Base-by-base conservation (phyloP, 495 filamentous ascomycete species). In the Aspergillus homomorphus region DNA sequence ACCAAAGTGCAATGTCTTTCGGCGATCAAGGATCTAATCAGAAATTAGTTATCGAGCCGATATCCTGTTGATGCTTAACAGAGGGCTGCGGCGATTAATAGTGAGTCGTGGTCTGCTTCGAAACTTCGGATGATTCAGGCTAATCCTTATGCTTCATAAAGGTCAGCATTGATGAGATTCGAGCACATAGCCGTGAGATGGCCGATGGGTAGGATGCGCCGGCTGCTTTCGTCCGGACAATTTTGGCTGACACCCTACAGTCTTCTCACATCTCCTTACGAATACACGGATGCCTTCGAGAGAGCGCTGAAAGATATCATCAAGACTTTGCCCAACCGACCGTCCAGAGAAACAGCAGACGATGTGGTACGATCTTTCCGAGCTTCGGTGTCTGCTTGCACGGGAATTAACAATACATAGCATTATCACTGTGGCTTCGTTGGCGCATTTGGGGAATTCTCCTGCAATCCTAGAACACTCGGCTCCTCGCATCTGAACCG, bases 361-460 rank as follows among this genome's bases (percentile, higher is more conserved):
- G 86, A 90, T 69, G 80, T 74, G 60, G 87, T 87, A 69, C 54
- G 80, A 30, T 24, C 62, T 28, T 62, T 19, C 26, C 23, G 7
- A 23, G 9, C 20, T 12, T 41, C 12, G 38, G 20, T n/a, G 24
- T 4, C 57, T 43, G 18, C 14, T n/a, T 28, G 23, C 44, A 51
- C 58, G 46, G 18, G 7, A 30, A 46, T 56, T 71, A 63, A 72
- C 45, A 20, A 15, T 2, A 15, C 22, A 1, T 44, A 85, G 83
- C 76, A 89, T 61, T 98, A 96, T 75, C 98, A 99, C 69, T 96
- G 92, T 60, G 95, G 95, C 22, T 96, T 90, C 72, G 83, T 91
- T 53, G 94, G 94, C 59, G 94, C 90, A 63, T 98, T 99, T 67
- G 94, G 94, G 55, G 90, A 96, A 69, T 92, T 88, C 68, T 83